Evolutionary conservation across 768 basidiomycete genomes (phyloP).

Genomic region (Leccinum ochraceum): DNA sequence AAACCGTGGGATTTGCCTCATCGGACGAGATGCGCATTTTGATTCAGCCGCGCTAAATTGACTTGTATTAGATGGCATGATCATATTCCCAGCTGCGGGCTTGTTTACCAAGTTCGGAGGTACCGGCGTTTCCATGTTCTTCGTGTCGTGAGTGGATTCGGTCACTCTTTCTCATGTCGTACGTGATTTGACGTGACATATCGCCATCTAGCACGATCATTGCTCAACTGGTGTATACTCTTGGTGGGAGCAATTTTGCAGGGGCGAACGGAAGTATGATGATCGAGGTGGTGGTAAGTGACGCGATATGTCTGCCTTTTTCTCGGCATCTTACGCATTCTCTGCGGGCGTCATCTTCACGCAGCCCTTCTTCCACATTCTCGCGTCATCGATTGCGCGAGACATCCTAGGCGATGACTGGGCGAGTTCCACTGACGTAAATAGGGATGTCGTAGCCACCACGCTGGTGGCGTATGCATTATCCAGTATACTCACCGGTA

Average conservation of each 20-base stretch:
- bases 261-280: slow-evolving; percentile 96
- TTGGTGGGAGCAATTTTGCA: slow-evolving; percentile 86
- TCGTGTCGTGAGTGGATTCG: slow-evolving; percentile 60
- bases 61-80: slow-evolving; percentile 77
- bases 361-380: slow-evolving; percentile 94
- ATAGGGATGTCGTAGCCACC: slow-evolving; percentile 80
- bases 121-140: slow-evolving; percentile 95
- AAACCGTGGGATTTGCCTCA: neutral
- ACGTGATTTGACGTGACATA: neutral
- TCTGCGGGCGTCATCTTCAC: neutral
- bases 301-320: neutral
- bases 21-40: neutral
- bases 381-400: slow-evolving; percentile 72
- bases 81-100: slow-evolving; percentile 85
- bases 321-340: neutral
- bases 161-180: neutral
- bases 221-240: slow-evolving; percentile 80
- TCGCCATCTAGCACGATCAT: slow-evolving; percentile 56
- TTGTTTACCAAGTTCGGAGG: slow-evolving; percentile 81
- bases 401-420: slow-evolving; percentile 45
- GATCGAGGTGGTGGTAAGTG: slow-evolving; percentile 93
- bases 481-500: slow-evolving; percentile 85
- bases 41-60: slow-evolving; percentile 9
- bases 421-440: slow-evolving; percentile 52
- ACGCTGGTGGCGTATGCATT: slow-evolving; percentile 88